Percentiles rank a stretch among this genome's conserved stretches.
These are phyloP conservation scores for Grifola frondosa DNA, from an alignment of 1,284 basidiomycete species.

Conservation along the genomic window DNA sequence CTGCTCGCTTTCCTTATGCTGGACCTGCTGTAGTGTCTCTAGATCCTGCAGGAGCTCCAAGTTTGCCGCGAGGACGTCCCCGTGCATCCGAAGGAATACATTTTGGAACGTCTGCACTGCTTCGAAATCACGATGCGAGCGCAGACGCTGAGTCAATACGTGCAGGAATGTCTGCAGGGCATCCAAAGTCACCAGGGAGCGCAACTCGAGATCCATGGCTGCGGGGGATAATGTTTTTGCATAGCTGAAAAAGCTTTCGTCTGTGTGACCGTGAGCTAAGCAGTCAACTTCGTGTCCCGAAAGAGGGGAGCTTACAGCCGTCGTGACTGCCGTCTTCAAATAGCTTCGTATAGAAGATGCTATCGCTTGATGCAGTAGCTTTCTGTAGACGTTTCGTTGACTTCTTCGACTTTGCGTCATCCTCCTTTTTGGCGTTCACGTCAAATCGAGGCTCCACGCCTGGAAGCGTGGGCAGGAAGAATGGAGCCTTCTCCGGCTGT, in stretches of 20 bases:
- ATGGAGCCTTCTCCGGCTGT: conserved; percentile 92
- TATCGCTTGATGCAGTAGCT: conserved; percentile 58
- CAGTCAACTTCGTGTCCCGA: background rate
- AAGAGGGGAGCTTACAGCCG: conserved; percentile 58
- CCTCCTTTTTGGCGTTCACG: conserved; percentile 44
- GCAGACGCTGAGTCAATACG: conserved; percentile 73
- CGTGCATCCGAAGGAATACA: conserved; percentile 85
- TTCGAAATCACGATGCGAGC: conserved; percentile 89
- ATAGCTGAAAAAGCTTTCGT: conserved; percentile 83
- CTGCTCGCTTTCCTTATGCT: conserved; percentile 71
- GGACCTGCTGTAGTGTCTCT: conserved; percentile 58
- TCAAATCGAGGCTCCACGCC: conserved; percentile 83
- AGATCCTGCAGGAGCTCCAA: conserved; percentile 59
- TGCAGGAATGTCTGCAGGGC: conserved; percentile 71
- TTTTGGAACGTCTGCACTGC: conserved; percentile 89
- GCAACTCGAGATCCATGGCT: conserved; percentile 88
- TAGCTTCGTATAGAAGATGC: conserved; percentile 73
- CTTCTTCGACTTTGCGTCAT: conserved; percentile 41
- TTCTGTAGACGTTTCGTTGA: conserved; percentile 57
- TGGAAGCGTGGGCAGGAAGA: conserved; percentile 91
- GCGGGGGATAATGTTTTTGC: conserved; percentile 89
- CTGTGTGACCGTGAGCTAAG: conserved; percentile 44
- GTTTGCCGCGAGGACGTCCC: conserved; percentile 76
- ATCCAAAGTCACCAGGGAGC: conserved; percentile 70
- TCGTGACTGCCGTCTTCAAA: conserved; percentile 54